Evolutionary conservation across 2,329 filamentous ascomycete species (phyloP).

Genomic region (Fusarium tupiense): DNA sequence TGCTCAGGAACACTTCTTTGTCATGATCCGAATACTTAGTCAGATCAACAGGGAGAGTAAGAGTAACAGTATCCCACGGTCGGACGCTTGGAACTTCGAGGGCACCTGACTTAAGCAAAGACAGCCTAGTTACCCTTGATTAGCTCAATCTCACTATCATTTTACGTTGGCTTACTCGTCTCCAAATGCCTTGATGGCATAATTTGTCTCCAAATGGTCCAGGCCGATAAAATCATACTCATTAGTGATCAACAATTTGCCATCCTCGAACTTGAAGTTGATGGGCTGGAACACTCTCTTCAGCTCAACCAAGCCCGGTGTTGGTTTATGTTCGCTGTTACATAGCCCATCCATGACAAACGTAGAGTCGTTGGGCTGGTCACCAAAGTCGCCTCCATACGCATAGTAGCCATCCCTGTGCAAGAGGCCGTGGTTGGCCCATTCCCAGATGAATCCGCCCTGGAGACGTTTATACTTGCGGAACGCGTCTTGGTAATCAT

Average conservation of each 20-base stretch:
- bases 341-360: conserved; percentile 17
- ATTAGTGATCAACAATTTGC: background rate
- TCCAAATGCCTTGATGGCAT: background rate
- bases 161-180: background rate
- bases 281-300: conserved; percentile 13
- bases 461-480: conserved; percentile 5
- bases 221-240: conserved; percentile 10
- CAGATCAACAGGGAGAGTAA: background rate
- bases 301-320: background rate
- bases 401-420: conserved; percentile 12
- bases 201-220: background rate
- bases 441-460: conserved; percentile 17
- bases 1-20: background rate
- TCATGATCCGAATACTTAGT: background rate
- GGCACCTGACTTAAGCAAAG: background rate
- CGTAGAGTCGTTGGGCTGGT: background rate
- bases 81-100: background rate
- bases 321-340: conserved; percentile 10
- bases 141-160: background rate
- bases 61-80: background rate
- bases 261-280: background rate
- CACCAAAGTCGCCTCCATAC: conserved; percentile 14
- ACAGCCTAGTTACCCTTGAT: background rate
- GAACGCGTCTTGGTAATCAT: conserved; percentile 2
- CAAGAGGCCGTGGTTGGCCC: conserved; percentile 12